Conservation (phyloP, 163 green algal genomes). For the Coccomyxa subellipsoidea region DNA sequence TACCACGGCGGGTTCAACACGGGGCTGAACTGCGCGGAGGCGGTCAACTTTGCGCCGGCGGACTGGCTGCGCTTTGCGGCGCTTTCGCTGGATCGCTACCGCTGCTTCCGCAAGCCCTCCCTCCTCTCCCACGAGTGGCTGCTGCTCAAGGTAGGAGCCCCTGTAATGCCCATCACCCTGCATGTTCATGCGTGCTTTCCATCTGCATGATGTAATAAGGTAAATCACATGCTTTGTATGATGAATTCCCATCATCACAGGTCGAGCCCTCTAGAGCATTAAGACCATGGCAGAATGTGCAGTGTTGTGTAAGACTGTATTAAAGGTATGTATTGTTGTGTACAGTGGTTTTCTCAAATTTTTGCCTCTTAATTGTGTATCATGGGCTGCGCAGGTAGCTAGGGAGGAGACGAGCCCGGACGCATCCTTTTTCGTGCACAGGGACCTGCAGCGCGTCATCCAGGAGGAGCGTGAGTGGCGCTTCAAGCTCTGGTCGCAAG, state of each 20-base stretch:
- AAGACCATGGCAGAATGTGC: too few relatives aligned
- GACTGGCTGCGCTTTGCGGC: slow-evolving; percentile 76
- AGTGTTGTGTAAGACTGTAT: too few relatives aligned
- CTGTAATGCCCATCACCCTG: not conserved
- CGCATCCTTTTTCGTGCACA: slow-evolving; percentile 34
- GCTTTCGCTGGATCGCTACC: slow-evolving; percentile 49
- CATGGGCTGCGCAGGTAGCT: slow-evolving; percentile 26
- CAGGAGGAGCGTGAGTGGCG: slow-evolving; percentile 50
- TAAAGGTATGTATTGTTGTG: too few relatives aligned
- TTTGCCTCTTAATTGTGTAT: too few relatives aligned
- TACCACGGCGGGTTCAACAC: slow-evolving; percentile 83
- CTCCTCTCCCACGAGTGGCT: slow-evolving; percentile 69
- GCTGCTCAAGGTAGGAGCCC: slow-evolving; percentile 43
- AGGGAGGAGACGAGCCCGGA: slow-evolving; percentile 16
- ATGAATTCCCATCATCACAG: too few relatives aligned
- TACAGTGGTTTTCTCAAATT: too few relatives aligned
- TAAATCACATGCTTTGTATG: too few relatives aligned
- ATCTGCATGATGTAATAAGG: too few relatives aligned
- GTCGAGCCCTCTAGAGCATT: too few relatives aligned
- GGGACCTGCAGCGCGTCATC: slow-evolving; percentile 56
- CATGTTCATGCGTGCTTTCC: too few relatives aligned
- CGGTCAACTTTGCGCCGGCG: slow-evolving; percentile 77
- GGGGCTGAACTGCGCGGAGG: slow-evolving; percentile 85
- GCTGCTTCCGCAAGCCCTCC: slow-evolving; percentile 53
- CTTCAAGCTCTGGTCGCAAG: slow-evolving; percentile 44